These are phyloP conservation scores for Paramecium pentaurelia DNA, from an alignment of 73 alveolate genomes.

Conservation along the genomic window DNA sequence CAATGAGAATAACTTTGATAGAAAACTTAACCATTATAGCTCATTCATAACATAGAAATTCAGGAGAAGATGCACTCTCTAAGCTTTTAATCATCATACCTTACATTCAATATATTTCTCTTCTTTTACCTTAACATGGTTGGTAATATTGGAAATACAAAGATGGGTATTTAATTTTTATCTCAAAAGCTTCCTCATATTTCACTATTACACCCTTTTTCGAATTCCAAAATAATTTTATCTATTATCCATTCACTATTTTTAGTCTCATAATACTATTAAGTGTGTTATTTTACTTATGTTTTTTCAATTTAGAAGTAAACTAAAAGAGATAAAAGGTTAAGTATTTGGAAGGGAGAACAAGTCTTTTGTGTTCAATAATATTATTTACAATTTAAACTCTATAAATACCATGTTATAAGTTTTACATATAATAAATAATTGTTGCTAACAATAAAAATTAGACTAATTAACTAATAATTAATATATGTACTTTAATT, in stretches of 20 bases:
- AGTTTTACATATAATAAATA: not conserved
- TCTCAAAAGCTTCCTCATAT: not conserved
- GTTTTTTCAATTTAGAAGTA: not conserved
- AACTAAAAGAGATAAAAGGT: not conserved
- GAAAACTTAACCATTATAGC: not conserved
- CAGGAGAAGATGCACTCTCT: not conserved
- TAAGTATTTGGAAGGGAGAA: not conserved
- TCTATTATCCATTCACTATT: not conserved
- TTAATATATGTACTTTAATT: not conserved
- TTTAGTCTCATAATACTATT: not conserved
- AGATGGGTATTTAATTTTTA: not conserved
- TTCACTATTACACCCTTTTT: not conserved
- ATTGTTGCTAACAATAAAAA: not conserved
- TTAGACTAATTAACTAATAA: not conserved
- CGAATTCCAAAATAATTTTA: not conserved
- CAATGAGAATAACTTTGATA: not conserved
- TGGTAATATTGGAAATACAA: not conserved
- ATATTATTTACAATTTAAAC: not conserved
- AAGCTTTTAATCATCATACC: not conserved
- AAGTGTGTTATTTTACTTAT: not conserved
- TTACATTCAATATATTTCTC: not conserved
- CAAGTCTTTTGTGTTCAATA: not conserved
- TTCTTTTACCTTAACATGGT: not conserved
- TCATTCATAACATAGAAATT: not conserved
- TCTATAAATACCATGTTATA: not conserved